Evolutionary conservation across 495 filamentous ascomycete species (phyloP).

Genomic region (Haplographium delicatum): DNA sequence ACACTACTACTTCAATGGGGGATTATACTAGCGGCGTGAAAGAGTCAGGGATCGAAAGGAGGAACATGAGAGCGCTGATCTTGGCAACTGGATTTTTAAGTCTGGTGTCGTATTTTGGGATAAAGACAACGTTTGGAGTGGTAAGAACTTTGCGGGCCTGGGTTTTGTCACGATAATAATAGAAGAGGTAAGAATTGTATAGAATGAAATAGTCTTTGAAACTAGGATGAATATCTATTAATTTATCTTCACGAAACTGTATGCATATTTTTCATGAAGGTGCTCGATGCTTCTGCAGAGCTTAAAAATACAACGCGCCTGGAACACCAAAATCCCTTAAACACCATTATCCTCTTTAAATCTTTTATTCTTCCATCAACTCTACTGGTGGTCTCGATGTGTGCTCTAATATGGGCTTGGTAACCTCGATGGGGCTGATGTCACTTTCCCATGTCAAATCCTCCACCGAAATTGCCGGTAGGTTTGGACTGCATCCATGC

Average conservation of each 20-base stretch:
- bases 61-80: slow-evolving; percentile 20
- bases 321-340: slow-evolving; percentile 1
- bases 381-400: slow-evolving; percentile 86
- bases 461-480: slow-evolving; percentile 88
- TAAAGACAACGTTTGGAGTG: slow-evolving; percentile 1
- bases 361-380: slow-evolving; percentile 55
- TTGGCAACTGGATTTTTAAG: slow-evolving; percentile 2
- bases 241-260: neutral
- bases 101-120: slow-evolving; percentile 1
- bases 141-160: neutral
- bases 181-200: neutral
- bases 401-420: slow-evolving; percentile 59
- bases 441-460: slow-evolving; percentile 66
- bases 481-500: slow-evolving; percentile 66
- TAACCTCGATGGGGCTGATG: slow-evolving; percentile 39
- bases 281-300: slow-evolving; percentile 16
- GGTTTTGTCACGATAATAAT: neutral
- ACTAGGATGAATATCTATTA: neutral
- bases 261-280: neutral
- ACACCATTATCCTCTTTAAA: neutral
- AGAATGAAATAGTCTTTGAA: neutral
- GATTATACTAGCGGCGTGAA: slow-evolving; percentile 1
- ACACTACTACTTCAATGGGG: slow-evolving; percentile 13
- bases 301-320: neutral
- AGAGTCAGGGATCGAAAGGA: slow-evolving; percentile 14